A percentile compares a stretch with the other conserved stretches of the same genome.
These are phyloP conservation scores for Wickerhamomyces silvicola DNA, from an alignment of 805 yeast genomes.

Conservation along the genomic window DNA sequence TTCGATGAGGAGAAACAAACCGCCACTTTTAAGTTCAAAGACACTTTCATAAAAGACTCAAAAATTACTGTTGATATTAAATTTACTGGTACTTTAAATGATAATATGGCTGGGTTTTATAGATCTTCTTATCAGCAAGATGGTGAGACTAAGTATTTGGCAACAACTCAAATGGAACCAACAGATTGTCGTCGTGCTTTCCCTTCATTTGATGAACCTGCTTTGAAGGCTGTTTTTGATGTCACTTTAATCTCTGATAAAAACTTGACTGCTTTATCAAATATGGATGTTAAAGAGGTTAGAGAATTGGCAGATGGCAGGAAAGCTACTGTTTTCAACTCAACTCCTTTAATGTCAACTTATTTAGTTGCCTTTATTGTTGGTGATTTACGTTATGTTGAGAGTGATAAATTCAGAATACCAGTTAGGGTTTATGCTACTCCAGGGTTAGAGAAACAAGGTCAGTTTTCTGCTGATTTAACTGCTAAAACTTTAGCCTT, in stretches of 20 bases:
- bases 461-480: conserved; percentile 64
- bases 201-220: conserved; percentile 84
- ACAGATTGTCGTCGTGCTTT: conserved; percentile 84
- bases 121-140: conserved; percentile 58
- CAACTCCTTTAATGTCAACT: conserved; percentile 83
- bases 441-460: conserved; percentile 67
- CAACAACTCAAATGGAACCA: conserved; percentile 83
- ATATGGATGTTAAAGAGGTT: conserved; percentile 58
- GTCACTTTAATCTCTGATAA: conserved; percentile 53
- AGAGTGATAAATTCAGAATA: conserved; percentile 55
- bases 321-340: conserved; percentile 56
- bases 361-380: conserved; percentile 78
- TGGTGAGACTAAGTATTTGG: conserved; percentile 63
- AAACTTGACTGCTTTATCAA: conserved; percentile 54
- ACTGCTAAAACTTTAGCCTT: conserved; percentile 71
- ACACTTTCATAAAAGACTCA: conserved; percentile 31
- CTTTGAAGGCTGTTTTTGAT: conserved; percentile 67
- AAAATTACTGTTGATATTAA: conserved; percentile 40
- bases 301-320: conserved; percentile 34
- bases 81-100: conserved; percentile 61
- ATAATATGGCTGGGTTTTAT: conserved; percentile 80
- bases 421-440: conserved; percentile 81
- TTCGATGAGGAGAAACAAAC: conserved; percentile 54
- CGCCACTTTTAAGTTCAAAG: conserved; percentile 50
- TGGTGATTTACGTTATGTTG: conserved; percentile 73